Evolutionary conservation across 2,329 filamentous ascomycete genomes (phyloP), one percentile per base, ranked within the genome.

Genomic region (Harringtonia lauricola): DNA sequence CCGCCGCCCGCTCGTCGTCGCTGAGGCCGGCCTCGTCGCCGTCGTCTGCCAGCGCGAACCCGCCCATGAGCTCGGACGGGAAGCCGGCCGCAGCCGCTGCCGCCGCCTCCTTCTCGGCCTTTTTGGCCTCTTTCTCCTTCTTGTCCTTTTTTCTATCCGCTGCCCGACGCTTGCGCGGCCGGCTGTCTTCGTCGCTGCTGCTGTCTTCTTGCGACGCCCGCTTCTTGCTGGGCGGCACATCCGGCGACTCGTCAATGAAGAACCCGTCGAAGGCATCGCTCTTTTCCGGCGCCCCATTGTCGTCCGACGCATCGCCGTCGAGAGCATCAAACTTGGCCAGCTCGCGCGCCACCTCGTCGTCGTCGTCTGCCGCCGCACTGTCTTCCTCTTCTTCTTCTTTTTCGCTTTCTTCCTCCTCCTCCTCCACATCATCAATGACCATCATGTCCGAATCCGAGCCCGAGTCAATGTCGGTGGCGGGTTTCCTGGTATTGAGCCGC

Each of bases 21-120:
- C 81, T 83, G 8, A 74, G 75, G 0, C 73, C 77, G 52, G 86
- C 83, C 51, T 85, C 83, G 9, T 81, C 85, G 86, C 83, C 52
- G 86, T 83, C 7, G 81, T 85, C 38, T 83, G 85, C n/a, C 2
- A 83, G 87, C 54, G 86, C 74, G 63, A 90, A 94, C 45, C 83
- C 83, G 18, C 79, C 81, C 72, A 86, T 86, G 15, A 92, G 72
- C 1, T 80, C 79, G 0, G 86, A 86, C 2, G 92, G 65, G 57
- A 88, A 87, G 0, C 75, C 75, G 1, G 83, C 76, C 12, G 8
- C 34, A n/a, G 29, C 17, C 1, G 39, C 9, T 4, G 46, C 3
- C 1, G 43, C 13, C 7, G 38, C 13, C 1, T n/a, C n/a, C n/a
- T n/a, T n/a, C n/a, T n/a, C n/a, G n/a, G n/a, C n/a, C n/a, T n/a